Evolutionary conservation across 805 yeast species (phyloP).

Genomic region (Saturnispora sekii): DNA sequence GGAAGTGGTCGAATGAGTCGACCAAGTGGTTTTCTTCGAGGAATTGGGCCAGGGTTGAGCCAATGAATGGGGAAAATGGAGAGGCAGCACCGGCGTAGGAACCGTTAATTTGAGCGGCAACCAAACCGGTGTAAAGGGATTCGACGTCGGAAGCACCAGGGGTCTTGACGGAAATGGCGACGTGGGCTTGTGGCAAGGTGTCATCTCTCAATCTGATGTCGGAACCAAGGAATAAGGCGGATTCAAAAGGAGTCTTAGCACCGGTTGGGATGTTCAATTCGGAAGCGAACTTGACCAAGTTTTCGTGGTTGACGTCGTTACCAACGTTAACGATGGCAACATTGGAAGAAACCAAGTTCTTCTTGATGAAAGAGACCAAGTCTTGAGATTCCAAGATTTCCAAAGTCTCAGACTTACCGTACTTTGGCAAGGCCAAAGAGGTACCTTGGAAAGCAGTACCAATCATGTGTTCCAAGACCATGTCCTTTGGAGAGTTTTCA

Average conservation of each 20-base stretch:
- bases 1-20: conserved; percentile 64
- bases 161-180: conserved; percentile 67
- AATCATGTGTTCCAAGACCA: conserved; percentile 65
- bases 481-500: conserved; percentile 46
- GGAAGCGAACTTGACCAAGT: conserved; percentile 57
- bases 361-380: conserved; percentile 43
- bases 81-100: conserved; percentile 43
- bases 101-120: conserved; percentile 59
- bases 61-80: conserved; percentile 47
- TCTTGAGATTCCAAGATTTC: conserved; percentile 50
- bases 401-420: conserved; percentile 64
- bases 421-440: conserved; percentile 64
- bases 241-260: conserved; percentile 35
- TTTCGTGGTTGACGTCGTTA: conserved; percentile 54
- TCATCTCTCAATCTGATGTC: conserved; percentile 86
- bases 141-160: conserved; percentile 49
- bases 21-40: conserved; percentile 65
- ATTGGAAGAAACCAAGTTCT: conserved; percentile 53
- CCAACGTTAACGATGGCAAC: conserved; percentile 62
- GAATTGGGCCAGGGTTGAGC: conserved; percentile 61
- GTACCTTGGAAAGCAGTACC: conserved; percentile 84
- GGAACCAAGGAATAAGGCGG: conserved; percentile 70
- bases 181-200: conserved; percentile 71
- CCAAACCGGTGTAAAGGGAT: conserved; percentile 60
- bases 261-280: conserved; percentile 42